phyloP scores from a whole-genome alignment of 148 eudicot species.

The Cornus suecica region DNA sequence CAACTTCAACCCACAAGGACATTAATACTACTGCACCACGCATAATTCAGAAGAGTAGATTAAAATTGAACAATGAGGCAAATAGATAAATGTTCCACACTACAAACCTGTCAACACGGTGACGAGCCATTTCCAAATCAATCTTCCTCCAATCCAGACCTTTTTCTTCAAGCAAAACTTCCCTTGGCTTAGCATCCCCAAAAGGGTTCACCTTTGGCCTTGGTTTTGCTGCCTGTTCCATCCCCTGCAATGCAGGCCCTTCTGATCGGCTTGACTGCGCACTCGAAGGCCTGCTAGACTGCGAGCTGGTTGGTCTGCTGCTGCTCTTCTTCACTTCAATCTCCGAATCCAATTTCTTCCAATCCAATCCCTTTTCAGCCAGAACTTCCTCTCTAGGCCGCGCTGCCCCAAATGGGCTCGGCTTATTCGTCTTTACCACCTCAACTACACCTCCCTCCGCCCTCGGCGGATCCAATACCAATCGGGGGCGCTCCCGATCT shows the following conservation, averaged over 20 bases:
- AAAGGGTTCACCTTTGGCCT: conserved; percentile 90
- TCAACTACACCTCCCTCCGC: conserved; percentile 27
- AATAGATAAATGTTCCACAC: not conserved
- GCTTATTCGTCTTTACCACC: conserved; percentile 39
- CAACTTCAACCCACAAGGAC: too few relatives aligned
- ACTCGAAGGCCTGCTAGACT: conserved; percentile 68
- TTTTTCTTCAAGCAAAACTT: conserved; percentile 78
- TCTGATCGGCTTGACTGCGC: conserved; percentile 48
- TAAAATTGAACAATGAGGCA: too few relatives aligned
- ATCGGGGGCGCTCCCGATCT: conserved; percentile 30
- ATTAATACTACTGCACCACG: too few relatives aligned
- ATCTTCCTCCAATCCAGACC: conserved; percentile 97
- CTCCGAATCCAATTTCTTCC: conserved; percentile 76
- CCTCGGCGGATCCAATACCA: conserved; percentile 51
- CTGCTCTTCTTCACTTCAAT: conserved; percentile 66
- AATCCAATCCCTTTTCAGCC: conserved; percentile 84
- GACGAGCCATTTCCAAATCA: conserved; percentile 82
- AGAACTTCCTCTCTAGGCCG: conserved; percentile 89
- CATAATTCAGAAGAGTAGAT: too few relatives aligned
- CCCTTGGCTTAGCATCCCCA: conserved; percentile 98
- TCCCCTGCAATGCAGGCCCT: conserved; percentile 23
- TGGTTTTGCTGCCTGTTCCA: conserved; percentile 33
- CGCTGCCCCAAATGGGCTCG: conserved; percentile 84
- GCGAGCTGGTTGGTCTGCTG: conserved; percentile 74
- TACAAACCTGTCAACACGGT: conserved; percentile 64